phyloP scores from a whole-genome alignment of 495 filamentous ascomycete genomes.

The Aspergillus carlsbadensis region DNA sequence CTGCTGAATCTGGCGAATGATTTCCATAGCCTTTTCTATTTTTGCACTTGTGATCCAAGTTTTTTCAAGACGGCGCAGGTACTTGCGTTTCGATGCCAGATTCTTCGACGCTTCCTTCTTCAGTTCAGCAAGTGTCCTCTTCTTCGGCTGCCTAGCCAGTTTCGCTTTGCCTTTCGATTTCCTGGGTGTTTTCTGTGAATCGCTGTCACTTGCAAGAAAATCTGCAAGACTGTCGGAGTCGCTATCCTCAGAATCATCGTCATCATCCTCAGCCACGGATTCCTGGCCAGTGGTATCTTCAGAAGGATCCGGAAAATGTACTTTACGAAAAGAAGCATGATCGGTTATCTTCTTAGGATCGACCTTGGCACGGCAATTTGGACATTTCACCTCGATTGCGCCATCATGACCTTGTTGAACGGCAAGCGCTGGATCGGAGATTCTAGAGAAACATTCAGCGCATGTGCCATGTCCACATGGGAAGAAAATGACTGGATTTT shows the following conservation, averaged over 20 bases:
- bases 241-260: constrained; percentile 39
- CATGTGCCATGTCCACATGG: constrained; percentile 87
- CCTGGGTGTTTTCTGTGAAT: constrained; percentile 24
- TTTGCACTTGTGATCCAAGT: constrained; percentile 76
- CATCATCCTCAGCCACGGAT: constrained; percentile 34
- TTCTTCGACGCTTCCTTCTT: constrained; percentile 64
- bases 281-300: constrained; percentile 23
- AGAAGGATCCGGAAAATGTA: constrained; percentile 57
- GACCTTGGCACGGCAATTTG: constrained; percentile 67
- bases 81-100: constrained; percentile 61
- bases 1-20: constrained; percentile 55
- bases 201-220: constrained; percentile 53
- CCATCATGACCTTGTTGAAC: constrained; percentile 59
- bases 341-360: constrained; percentile 70
- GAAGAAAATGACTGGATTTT: constrained; percentile 75
- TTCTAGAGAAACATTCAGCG: constrained; percentile 71
- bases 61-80: constrained; percentile 62
- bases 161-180: constrained; percentile 45
- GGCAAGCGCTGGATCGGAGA: constrained; percentile 60
- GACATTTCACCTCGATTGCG: constrained; percentile 61
- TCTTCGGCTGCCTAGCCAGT: constrained; percentile 31
- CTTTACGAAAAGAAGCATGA: constrained; percentile 69
- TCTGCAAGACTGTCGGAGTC: constrained; percentile 48
- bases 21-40: constrained; percentile 69
- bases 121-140: constrained; percentile 59